Conservation (phyloP, 306 rosid genomes). For the Lagenaria siceraria region DNA sequence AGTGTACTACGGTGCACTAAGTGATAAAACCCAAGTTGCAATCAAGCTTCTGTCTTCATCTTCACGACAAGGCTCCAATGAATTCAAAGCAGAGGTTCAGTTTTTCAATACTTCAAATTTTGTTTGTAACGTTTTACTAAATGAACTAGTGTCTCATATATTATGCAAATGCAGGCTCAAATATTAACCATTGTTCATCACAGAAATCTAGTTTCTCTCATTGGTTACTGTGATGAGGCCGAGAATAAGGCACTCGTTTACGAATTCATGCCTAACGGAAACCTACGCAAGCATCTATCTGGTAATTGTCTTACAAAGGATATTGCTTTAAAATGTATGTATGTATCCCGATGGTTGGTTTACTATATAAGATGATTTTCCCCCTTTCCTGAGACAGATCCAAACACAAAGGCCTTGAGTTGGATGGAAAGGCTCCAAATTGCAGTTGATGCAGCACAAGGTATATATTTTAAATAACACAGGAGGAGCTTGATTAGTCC, state of each 20-base stretch:
- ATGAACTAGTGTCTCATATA: neutral
- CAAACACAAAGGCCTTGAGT: neutral
- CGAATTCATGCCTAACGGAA: conserved; percentile 16
- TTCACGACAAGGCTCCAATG: conserved; percentile 26
- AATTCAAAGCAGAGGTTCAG: conserved; percentile 23
- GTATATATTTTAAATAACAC: neutral
- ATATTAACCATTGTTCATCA: conserved; percentile 13
- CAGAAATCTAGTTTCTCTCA: conserved; percentile 16
- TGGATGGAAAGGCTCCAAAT: conserved; percentile 20
- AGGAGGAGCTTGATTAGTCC: neutral
- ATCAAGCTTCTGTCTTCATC: conserved; percentile 25
- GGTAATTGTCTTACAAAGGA: neutral
- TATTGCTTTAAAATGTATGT: neutral
- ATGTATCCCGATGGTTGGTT: neutral
- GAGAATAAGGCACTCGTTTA: conserved; percentile 8
- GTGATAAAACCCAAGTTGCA: conserved; percentile 19
- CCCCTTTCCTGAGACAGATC: neutral
- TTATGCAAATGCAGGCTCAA: conserved; percentile 6
- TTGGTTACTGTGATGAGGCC: conserved; percentile 16
- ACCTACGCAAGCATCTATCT: conserved; percentile 5
- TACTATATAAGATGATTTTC: neutral
- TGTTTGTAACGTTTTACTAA: neutral
- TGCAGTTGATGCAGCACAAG: conserved; percentile 16
- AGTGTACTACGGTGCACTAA: conserved; percentile 23
- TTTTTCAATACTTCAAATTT: neutral